Evolutionary conservation across 2,329 filamentous ascomycete genomes (phyloP).

Genomic region (Epichloe sibirici): DNA sequence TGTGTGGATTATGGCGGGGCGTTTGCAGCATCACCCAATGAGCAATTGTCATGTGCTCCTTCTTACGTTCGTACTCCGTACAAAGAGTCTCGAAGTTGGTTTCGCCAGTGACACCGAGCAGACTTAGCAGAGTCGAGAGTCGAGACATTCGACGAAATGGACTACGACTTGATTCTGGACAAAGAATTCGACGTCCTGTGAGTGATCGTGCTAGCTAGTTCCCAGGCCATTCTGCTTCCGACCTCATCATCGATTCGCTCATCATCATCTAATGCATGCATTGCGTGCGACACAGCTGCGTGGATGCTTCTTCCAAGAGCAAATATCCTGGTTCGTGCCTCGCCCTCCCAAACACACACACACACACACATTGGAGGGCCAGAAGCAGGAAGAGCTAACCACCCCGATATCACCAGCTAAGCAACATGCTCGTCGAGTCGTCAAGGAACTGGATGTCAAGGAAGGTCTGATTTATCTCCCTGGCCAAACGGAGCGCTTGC

Average conservation of each 20-base stretch:
- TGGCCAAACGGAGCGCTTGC: constrained; percentile 37
- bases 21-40: no score
- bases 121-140: no score
- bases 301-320: constrained; percentile 20
- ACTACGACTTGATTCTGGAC: constrained; percentile 28
- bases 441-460: constrained; percentile 33
- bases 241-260: no score
- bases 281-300: constrained; percentile 13
- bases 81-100: no score
- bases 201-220: constrained; percentile 9
- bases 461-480: constrained; percentile 44
- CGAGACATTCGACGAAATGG: constrained; percentile 3
- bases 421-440: constrained; percentile 44
- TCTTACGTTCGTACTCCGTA: no score
- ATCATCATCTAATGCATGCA: neutral
- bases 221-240: no score
- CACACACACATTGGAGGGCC: neutral
- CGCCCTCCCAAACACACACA: neutral
- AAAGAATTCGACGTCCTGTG: constrained; percentile 46
- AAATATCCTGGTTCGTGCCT: constrained; percentile 25
- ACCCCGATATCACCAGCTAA: constrained; percentile 28
- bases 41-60: no score
- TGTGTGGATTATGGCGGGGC: no score
- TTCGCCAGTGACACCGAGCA: no score
- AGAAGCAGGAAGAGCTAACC: no score